These are phyloP conservation scores for Centrapalus pauciflorus DNA, from an alignment of 129 eudicot species.

Conservation along the genomic window DNA sequence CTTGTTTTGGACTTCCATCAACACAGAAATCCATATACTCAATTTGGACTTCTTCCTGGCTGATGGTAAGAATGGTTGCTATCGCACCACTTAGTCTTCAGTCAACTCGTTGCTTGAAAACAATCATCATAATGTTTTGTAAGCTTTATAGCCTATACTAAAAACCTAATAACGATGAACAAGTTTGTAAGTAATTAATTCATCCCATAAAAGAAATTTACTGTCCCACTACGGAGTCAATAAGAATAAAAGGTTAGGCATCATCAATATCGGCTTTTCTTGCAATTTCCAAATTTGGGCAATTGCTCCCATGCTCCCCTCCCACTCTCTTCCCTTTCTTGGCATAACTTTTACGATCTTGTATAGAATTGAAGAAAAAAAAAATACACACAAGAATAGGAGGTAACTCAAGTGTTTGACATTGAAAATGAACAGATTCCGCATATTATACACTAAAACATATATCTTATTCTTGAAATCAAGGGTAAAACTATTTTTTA, in stretches of 20 bases:
- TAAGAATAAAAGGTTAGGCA: background rate
- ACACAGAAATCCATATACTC: too few relatives aligned
- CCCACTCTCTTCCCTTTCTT: too few relatives aligned
- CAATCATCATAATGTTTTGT: background rate
- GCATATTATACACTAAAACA: background rate
- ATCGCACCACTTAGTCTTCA: background rate
- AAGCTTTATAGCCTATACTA: background rate
- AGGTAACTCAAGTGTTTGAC: background rate
- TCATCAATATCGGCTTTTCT: background rate
- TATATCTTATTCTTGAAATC: too few relatives aligned
- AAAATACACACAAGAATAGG: background rate
- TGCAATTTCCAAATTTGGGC: background rate
- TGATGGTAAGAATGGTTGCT: background rate
- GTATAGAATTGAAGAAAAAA: background rate
- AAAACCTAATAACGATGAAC: too few relatives aligned
- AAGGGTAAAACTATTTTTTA: background rate
- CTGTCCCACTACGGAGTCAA: background rate
- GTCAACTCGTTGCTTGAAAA: background rate
- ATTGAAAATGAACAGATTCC: background rate
- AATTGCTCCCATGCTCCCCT: too few relatives aligned
- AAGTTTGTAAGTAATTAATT: background rate
- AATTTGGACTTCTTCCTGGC: too few relatives aligned
- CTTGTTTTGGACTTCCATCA: too few relatives aligned
- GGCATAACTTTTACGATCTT: background rate
- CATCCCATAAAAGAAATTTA: background rate